Evolutionary conservation across 2,329 filamentous ascomycete species (phyloP).

Genomic region (Neospermospora avenae): DNA sequence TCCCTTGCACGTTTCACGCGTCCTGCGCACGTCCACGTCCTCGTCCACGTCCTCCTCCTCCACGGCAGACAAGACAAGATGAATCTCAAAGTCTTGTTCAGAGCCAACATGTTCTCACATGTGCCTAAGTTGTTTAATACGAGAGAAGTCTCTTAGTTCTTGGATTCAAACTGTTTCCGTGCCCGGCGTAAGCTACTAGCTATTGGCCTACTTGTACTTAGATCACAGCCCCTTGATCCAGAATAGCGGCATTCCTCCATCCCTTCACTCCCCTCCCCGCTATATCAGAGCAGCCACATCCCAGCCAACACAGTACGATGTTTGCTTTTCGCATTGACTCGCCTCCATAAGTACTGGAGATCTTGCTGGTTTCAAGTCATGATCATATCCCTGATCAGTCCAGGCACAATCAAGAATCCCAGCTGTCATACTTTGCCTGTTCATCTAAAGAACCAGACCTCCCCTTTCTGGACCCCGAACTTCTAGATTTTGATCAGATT

Average conservation of each 20-base stretch:
- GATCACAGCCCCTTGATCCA: too few relatives aligned
- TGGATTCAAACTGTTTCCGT: too few relatives aligned
- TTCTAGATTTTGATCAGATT: not conserved
- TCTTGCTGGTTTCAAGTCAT: slow-evolving; percentile 3
- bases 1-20: too few relatives aligned
- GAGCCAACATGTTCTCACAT: too few relatives aligned
- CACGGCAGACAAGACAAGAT: too few relatives aligned
- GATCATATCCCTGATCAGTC: not conserved
- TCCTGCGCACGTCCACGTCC: too few relatives aligned
- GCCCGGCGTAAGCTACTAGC: too few relatives aligned
- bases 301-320: slow-evolving; percentile 10
- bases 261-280: not conserved
- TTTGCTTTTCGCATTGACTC: slow-evolving; percentile 15
- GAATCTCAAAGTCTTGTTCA: too few relatives aligned
- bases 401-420: slow-evolving; percentile 1
- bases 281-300: not conserved
- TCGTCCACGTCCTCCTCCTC: too few relatives aligned
- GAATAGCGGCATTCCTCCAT: not conserved
- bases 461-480: not conserved
- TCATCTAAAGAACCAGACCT: not conserved
- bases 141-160: too few relatives aligned
- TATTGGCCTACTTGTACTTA: too few relatives aligned
- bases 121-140: too few relatives aligned
- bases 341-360: slow-evolving; percentile 6
- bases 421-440: not conserved